Conservation (phyloP, 2,329 filamentous ascomycete species). For the Fusarium buharicum region DNA sequence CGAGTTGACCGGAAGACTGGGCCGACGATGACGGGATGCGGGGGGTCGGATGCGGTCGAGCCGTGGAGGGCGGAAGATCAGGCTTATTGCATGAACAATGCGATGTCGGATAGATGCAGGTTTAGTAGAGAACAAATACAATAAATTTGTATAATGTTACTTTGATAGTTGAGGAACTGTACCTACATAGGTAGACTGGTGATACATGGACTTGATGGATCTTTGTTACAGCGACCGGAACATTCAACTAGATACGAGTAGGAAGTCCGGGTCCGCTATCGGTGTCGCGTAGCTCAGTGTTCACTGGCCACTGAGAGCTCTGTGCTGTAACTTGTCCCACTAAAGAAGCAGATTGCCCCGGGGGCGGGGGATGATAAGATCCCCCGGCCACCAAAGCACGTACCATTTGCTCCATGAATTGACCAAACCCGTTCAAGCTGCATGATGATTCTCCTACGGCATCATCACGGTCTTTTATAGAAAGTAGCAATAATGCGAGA, state of each 20-base stretch:
- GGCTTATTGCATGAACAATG: slow-evolving; percentile 19
- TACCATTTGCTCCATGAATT: slow-evolving; percentile 25
- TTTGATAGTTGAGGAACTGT: not conserved
- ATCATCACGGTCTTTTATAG: slow-evolving; percentile 28
- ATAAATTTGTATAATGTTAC: not conserved
- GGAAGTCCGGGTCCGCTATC: slow-evolving; percentile 30
- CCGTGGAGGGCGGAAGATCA: slow-evolving; percentile 18
- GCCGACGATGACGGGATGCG: slow-evolving; percentile 43
- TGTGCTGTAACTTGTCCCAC: slow-evolving; percentile 12
- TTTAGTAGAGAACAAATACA: not conserved
- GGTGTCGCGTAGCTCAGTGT: slow-evolving; percentile 1
- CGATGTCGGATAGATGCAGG: not conserved
- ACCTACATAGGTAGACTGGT: slow-evolving; percentile 1
- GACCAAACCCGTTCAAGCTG: slow-evolving; percentile 15
- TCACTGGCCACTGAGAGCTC: slow-evolving; percentile 23
- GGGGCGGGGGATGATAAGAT: slow-evolving; percentile 31
- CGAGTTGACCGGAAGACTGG: slow-evolving; percentile 32
- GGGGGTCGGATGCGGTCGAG: slow-evolving; percentile 30
- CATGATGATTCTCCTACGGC: slow-evolving; percentile 32
- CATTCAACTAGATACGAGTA: not conserved
- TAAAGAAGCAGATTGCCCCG: slow-evolving; percentile 19
- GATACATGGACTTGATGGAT: slow-evolving; percentile 6
- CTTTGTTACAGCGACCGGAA: not conserved
- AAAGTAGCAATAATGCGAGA: slow-evolving; percentile 31
- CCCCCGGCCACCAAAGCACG: slow-evolving; percentile 12